These are phyloP conservation scores for Colletotrichum sojae DNA, from an alignment of 2,329 filamentous ascomycete genomes.

Conservation along the genomic window DNA sequence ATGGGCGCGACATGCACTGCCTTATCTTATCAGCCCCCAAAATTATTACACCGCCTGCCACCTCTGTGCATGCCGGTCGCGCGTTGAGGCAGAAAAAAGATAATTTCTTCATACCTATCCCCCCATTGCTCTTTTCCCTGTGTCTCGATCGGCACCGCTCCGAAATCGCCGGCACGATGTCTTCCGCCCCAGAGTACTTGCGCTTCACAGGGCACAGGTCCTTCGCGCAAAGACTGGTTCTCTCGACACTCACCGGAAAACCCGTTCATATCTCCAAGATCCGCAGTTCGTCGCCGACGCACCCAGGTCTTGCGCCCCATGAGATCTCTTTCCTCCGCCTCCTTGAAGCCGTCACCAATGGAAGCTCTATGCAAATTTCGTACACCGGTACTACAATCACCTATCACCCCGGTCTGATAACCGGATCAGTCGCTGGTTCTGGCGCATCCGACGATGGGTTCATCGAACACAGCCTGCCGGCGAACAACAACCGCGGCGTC, in stretches of 20 bases:
- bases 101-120: constrained; percentile 49
- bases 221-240: constrained; percentile 86
- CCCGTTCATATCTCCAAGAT: constrained; percentile 95
- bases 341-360: constrained; percentile 95
- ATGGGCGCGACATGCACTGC: constrained; percentile 9
- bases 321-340: constrained; percentile 97
- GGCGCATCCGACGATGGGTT: constrained; percentile 81
- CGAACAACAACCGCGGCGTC: constrained; percentile 82
- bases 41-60: constrained; percentile 50
- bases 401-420: constrained; percentile 93
- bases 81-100: constrained; percentile 52
- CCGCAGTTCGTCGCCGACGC: constrained; percentile 85
- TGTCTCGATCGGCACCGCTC: constrained; percentile 19
- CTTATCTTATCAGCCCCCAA: constrained; percentile 40
- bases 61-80: constrained; percentile 6
- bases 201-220: constrained; percentile 88
- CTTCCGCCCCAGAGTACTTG: constrained; percentile 68
- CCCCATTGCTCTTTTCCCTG: constrained; percentile 18
- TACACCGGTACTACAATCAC: constrained; percentile 95
- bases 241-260: constrained; percentile 91
- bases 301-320: constrained; percentile 90
- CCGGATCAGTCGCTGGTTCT: constrained; percentile 82
- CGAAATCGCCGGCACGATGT: constrained; percentile 52
- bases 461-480: constrained; percentile 84
- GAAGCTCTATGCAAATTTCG: constrained; percentile 93